phyloP scores from a whole-genome alignment of 495 filamentous ascomycete species.

The Trichoderma parareesei region DNA sequence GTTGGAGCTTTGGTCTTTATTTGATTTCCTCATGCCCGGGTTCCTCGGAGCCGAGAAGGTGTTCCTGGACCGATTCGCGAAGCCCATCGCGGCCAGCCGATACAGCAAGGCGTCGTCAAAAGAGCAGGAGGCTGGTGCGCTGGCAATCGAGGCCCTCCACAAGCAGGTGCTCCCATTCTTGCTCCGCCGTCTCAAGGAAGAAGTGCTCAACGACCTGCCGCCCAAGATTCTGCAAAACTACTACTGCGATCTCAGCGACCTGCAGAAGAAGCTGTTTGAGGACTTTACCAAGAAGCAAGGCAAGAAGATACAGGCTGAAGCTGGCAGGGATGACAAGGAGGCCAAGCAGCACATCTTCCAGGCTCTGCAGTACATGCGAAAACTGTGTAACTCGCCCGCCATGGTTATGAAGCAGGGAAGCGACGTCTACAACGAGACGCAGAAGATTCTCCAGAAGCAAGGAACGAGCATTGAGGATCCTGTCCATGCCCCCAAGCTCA shows the following conservation, averaged over 20 bases:
- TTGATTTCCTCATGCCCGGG: conserved; percentile 98
- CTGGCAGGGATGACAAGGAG: conserved; percentile 71
- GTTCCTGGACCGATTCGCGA: conserved; percentile 93
- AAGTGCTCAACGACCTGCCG: conserved; percentile 90
- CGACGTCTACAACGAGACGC: conserved; percentile 80
- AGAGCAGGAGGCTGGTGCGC: conserved; percentile 92
- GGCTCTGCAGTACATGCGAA: conserved; percentile 97
- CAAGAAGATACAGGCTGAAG: conserved; percentile 69
- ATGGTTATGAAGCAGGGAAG: conserved; percentile 91
- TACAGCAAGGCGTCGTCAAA: conserved; percentile 96
- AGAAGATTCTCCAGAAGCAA: conserved; percentile 60
- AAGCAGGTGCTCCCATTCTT: conserved; percentile 97
- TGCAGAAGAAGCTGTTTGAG: conserved; percentile 91
- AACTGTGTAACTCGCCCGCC: conserved; percentile 94
- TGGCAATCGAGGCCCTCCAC: conserved; percentile 93
- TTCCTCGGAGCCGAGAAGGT: conserved; percentile 98
- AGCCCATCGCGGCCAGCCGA: conserved; percentile 89
- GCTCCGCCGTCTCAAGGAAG: conserved; percentile 92
- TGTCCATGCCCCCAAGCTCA: conserved; percentile 85
- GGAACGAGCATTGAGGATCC: conserved; percentile 73
- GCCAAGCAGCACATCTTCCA: conserved; percentile 99
- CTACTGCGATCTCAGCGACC: conserved; percentile 95
- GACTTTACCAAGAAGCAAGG: conserved; percentile 92
- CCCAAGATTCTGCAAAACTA: conserved; percentile 99
- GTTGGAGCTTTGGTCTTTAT: conserved; percentile 92